Base-by-base conservation (phyloP, 306 rosid genomes). In the Purshia tridentata region DNA sequence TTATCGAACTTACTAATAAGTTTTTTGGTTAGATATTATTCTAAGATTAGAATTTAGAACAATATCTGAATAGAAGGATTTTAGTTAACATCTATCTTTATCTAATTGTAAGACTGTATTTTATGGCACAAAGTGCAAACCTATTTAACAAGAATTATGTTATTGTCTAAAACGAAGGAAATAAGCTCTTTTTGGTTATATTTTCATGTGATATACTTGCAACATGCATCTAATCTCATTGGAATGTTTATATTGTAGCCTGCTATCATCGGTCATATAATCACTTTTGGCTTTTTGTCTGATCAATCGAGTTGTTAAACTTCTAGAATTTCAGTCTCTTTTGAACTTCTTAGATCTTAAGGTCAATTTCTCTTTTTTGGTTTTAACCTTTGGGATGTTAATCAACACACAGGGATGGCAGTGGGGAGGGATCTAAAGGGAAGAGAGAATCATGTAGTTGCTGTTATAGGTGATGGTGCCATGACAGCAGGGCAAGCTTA, bases 401-500 rank as follows among this genome's bases (percentile, higher is more conserved):
- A 59, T 78, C 72, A 72, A 69, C 47, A 65, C 65, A 79, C 84
- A 94, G 98, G 99, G 57, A 95, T 95, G 99, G 99, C 98, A 37
- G 96, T 95, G 52, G 98, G 98, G 80, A 88, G 98, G 72, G 99
- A 95, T 88, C 78, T 95, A 53, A 88, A 87, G 84, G 96, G 93
- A 77, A 77, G 75, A 66, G 87, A 84, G 76, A 95, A 91, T 71
- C 65, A 91, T 8, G 98, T 95, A 13, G 76, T 91, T 77, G 92
- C 98, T 12, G 89, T 95, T 23, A 95, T 95, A 37, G 99, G 99
- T 57, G 99, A 95, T 62, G 97, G 99, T 63, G 99, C 99, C 65
- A 95, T 95, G 99, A 95, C 99, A 5, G 99, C 99, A 7, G 98
- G 99, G 29, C 99, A 95, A 83, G 99, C 99, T 64, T 95, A 95